Percentiles rank a stretch among this genome's conserved stretches.
These are phyloP conservation scores for Saccharomycopsis hybrid DNA, from an alignment of 1,139 yeast genomes.

Conservation along the genomic window DNA sequence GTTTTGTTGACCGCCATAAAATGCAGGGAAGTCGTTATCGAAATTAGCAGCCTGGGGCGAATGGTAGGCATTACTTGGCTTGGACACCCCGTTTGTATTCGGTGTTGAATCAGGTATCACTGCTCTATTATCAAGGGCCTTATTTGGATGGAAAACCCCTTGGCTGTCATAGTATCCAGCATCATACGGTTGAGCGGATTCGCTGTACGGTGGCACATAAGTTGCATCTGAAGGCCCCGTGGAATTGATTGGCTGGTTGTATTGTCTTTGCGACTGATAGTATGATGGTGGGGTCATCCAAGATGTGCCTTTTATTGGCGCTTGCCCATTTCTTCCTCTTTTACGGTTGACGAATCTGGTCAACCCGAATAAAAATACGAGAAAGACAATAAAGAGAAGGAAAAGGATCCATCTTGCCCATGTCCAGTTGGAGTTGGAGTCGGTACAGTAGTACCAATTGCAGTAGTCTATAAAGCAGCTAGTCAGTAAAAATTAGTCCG, in stretches of 20 bases:
- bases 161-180: slow-evolving; percentile 73
- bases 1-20: neutral
- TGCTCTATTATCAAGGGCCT: neutral
- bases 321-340: slow-evolving; percentile 53
- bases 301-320: slow-evolving; percentile 75
- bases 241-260: slow-evolving; percentile 40
- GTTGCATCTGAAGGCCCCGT: slow-evolving; percentile 34
- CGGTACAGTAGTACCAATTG: neutral
- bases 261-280: slow-evolving; percentile 61
- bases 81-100: slow-evolving; percentile 6
- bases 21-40: slow-evolving; percentile 16
- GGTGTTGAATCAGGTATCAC: slow-evolving; percentile 4
- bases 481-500: too few relatives aligned
- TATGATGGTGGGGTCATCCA: slow-evolving; percentile 95
- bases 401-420: slow-evolving; percentile 47
- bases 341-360: slow-evolving; percentile 54
- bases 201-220: slow-evolving; percentile 61
- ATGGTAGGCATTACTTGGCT: slow-evolving; percentile 1
- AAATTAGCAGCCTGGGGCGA: slow-evolving; percentile 18
- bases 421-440: slow-evolving; percentile 24
- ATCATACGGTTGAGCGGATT: slow-evolving; percentile 59
- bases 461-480: neutral
- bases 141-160: slow-evolving; percentile 46
- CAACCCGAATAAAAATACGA: slow-evolving; percentile 43
- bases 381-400: slow-evolving; percentile 38